These are phyloP conservation scores for Hura crepitans DNA, from an alignment of 441 rosid genomes.

Conservation along the genomic window DNA sequence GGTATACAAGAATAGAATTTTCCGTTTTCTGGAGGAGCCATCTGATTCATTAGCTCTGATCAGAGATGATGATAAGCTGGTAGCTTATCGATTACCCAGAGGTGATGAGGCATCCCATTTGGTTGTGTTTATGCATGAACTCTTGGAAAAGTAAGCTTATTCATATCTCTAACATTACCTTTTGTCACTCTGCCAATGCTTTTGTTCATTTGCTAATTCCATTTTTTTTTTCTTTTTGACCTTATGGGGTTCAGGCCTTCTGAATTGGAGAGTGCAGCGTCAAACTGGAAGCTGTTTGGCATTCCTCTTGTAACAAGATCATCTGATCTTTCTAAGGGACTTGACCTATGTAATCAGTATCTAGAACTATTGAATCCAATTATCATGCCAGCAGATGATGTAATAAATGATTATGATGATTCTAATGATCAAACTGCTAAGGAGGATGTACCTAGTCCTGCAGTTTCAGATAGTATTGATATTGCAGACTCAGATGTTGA, in stretches of 20 bases:
- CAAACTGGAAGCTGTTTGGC: slow-evolving; percentile 39
- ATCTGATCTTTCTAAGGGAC: slow-evolving; percentile 44
- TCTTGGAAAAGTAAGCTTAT: slow-evolving; percentile 40
- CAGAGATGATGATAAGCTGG: slow-evolving; percentile 59
- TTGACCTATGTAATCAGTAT: slow-evolving; percentile 51
- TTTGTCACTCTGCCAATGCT: slow-evolving; percentile 6
- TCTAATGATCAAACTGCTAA: slow-evolving; percentile 32
- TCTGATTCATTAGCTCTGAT: slow-evolving; percentile 53
- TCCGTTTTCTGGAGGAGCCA: slow-evolving; percentile 48
- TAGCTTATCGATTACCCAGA: slow-evolving; percentile 54
- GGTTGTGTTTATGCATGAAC: slow-evolving; percentile 51
- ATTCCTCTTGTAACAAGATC: slow-evolving; percentile 80
- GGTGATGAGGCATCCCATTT: slow-evolving; percentile 36
- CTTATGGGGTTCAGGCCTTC: slow-evolving; percentile 24
- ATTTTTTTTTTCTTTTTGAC: no score
- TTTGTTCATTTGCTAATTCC: slow-evolving; percentile 2
- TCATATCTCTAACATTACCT: background rate
- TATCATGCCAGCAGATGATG: slow-evolving; percentile 41
- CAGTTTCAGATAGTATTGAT: slow-evolving; percentile 27
- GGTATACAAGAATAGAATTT: slow-evolving; percentile 48
- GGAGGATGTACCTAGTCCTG: slow-evolving; percentile 32
- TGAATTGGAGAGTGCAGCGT: slow-evolving; percentile 15
- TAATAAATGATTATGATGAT: slow-evolving; percentile 31
- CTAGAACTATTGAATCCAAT: slow-evolving; percentile 59
- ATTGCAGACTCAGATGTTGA: slow-evolving; percentile 32